Conservation (phyloP, 2,329 filamentous ascomycete genomes). For the Colletotrichum limetticola region DNA sequence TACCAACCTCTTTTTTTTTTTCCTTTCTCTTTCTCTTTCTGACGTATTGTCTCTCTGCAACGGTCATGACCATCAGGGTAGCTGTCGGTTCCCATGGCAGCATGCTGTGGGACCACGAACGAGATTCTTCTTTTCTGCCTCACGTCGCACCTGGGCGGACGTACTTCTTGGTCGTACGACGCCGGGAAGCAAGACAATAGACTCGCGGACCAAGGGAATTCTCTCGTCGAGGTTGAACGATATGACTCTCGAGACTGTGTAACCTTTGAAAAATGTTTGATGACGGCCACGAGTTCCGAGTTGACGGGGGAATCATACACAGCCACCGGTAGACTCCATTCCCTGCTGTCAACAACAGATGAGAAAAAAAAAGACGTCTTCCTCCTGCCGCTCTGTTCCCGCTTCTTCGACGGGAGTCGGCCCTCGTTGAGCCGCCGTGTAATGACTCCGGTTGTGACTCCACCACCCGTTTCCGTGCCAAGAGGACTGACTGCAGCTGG, state of each 20-base stretch:
- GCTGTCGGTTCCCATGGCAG: not conserved
- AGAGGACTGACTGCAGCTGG: not conserved
- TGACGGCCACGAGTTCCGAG: not conserved
- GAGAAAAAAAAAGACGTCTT: no score
- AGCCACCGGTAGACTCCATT: not conserved
- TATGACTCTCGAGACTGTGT: not conserved
- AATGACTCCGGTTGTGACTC: not conserved
- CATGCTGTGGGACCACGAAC: not conserved
- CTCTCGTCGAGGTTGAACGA: not conserved
- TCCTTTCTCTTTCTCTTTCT: not conserved
- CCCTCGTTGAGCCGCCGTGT: not conserved
- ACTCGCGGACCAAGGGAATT: not conserved
- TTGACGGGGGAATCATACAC: not conserved
- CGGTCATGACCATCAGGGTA: not conserved
- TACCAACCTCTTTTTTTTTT: not conserved
- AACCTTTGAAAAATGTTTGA: not conserved
- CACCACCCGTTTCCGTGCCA: not conserved
- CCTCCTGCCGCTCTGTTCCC: not conserved
- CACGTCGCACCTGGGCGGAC: conserved; percentile 17
- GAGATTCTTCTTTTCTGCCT: not conserved
- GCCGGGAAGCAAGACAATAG: not conserved
- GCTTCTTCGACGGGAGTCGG: not conserved
- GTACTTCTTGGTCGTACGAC: conserved; percentile 19
- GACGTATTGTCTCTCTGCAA: not conserved
- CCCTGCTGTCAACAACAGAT: not conserved